Evolutionary conservation across 2,329 filamentous ascomycete genomes (phyloP).

Genomic region (Chaetomiaceae sp.): DNA sequence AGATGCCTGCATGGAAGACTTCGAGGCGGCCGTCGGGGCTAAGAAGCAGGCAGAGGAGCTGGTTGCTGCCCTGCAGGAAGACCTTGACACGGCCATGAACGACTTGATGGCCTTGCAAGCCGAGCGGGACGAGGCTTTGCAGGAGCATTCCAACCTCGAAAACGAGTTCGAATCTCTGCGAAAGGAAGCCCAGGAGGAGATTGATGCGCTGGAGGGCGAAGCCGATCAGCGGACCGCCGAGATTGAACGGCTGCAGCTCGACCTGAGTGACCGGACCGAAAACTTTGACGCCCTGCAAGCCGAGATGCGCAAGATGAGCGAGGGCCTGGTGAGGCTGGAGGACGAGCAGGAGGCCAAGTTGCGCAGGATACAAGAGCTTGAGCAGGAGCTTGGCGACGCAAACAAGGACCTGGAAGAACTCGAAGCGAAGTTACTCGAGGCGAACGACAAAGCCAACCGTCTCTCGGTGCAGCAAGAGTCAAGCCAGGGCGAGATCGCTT

Average conservation of each 20-base stretch:
- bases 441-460: constrained; percentile 82
- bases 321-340: constrained; percentile 79
- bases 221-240: constrained; percentile 69
- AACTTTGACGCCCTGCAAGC: constrained; percentile 88
- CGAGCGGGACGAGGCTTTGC: constrained; percentile 81
- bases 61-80: constrained; percentile 65
- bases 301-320: constrained; percentile 89
- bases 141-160: constrained; percentile 55
- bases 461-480: constrained; percentile 90
- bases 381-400: constrained; percentile 75
- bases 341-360: constrained; percentile 81
- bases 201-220: constrained; percentile 65
- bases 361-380: constrained; percentile 74
- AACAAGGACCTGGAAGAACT: constrained; percentile 83
- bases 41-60: constrained; percentile 57
- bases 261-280: constrained; percentile 72
- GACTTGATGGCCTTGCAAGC: constrained; percentile 74
- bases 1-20: constrained; percentile 72
- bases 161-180: constrained; percentile 57
- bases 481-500: constrained; percentile 86
- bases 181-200: constrained; percentile 61
- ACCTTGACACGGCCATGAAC: constrained; percentile 72
- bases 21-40: constrained; percentile 65
- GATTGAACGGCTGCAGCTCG: constrained; percentile 63
- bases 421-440: constrained; percentile 77